phyloP scores from a whole-genome alignment of 2,329 filamentous ascomycete species.

The Fusarium acutatum region DNA sequence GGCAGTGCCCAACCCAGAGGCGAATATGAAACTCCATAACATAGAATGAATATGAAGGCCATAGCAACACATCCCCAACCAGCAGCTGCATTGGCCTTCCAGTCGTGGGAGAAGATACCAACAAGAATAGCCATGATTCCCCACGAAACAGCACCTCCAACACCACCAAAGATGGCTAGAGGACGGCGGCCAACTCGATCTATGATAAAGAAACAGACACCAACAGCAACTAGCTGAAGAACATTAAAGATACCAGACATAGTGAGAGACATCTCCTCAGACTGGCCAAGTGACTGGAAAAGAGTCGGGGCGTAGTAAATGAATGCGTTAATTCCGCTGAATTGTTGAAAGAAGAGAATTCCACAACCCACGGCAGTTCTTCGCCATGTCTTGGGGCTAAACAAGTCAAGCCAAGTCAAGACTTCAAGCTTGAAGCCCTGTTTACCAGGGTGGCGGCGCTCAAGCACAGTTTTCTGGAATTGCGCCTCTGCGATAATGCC shows the following conservation, averaged over 20 bases:
- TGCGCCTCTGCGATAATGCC: conserved; percentile 64
- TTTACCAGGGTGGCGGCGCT: conserved; percentile 5
- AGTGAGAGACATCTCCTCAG: conserved; percentile 47
- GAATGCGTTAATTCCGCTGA: conserved; percentile 56
- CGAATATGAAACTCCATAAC: neutral
- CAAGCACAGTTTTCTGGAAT: conserved; percentile 57
- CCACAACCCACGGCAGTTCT: conserved; percentile 55
- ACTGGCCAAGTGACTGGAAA: conserved; percentile 51
- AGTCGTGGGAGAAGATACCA: conserved; percentile 30
- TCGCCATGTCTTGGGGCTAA: conserved; percentile 60
- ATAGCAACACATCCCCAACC: neutral
- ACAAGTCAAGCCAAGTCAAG: conserved; percentile 57
- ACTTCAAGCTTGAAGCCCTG: conserved; percentile 44
- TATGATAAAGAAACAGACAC: conserved; percentile 20
- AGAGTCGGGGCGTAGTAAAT: conserved; percentile 51
- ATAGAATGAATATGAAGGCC: neutral
- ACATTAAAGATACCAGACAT: conserved; percentile 54
- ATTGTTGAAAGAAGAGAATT: conserved; percentile 61
- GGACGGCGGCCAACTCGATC: conserved; percentile 19
- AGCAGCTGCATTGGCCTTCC: neutral
- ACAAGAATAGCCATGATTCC: conserved; percentile 65
- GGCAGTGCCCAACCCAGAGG: neutral
- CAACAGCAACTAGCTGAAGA: conserved; percentile 55
- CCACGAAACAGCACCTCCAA: conserved; percentile 48
- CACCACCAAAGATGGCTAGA: conserved; percentile 52